Evolutionary conservation across 2,329 filamentous ascomycete species (phyloP).

Genomic region (Pseudogymnoascus sp.): DNA sequence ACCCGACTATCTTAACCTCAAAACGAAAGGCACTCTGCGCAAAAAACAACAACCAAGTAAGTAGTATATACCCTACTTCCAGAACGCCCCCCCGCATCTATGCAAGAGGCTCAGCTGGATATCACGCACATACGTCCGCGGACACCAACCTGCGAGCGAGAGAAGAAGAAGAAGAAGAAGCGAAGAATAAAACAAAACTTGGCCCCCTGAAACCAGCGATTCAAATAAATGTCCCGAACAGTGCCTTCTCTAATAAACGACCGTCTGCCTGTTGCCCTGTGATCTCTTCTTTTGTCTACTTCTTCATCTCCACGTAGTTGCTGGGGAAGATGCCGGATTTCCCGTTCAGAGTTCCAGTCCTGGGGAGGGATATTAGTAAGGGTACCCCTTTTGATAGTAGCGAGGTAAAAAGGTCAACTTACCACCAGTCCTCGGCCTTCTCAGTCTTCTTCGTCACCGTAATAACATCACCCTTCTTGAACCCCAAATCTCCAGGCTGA

Average conservation of each 20-base stretch:
- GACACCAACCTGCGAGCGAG: conserved; percentile 6
- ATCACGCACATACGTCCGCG: background rate
- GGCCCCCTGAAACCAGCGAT: background rate
- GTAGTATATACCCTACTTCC: conserved; percentile 7
- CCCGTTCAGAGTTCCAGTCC: conserved; percentile 82
- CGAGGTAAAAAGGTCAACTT: conserved; percentile 32
- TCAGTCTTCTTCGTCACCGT: conserved; percentile 93
- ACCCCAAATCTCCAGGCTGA: conserved; percentile 83
- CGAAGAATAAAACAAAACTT: background rate
- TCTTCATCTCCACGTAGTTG: conserved; percentile 63
- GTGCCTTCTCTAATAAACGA: conserved; percentile 3
- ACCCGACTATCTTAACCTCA: background rate
- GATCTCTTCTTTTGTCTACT: conserved; percentile 20
- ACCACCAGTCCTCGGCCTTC: conserved; percentile 93
- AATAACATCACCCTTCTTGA: conserved; percentile 96
- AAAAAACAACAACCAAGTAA: background rate
- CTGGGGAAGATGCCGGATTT: conserved; percentile 90
- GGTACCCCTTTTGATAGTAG: background rate
- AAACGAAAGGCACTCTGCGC: background rate
- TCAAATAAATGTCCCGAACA: background rate
- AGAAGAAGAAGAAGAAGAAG: background rate
- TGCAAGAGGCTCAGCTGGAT: conserved; percentile 9
- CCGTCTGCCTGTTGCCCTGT: background rate
- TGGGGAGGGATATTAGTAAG: conserved; percentile 29
- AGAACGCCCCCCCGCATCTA: conserved; percentile 7